phyloP scores from a whole-genome alignment of 2,329 filamentous ascomycete species.

The Fusarium nodosum region DNA sequence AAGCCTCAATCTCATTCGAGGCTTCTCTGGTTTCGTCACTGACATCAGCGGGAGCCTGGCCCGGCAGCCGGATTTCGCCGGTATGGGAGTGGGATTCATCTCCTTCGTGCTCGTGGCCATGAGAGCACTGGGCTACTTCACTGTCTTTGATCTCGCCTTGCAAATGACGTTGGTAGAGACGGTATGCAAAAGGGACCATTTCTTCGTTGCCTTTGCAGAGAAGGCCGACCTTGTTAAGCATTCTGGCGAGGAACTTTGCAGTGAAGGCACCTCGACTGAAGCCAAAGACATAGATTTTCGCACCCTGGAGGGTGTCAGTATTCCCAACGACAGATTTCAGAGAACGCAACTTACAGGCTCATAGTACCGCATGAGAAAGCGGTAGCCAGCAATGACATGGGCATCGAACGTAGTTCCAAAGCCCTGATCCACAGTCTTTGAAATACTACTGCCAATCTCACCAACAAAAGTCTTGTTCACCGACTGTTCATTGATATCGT shows the following conservation, averaged over 20 bases:
- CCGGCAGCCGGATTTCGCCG: conserved; percentile 35
- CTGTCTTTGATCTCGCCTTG: conserved; percentile 56
- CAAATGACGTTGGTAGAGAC: conserved; percentile 59
- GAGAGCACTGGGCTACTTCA: conserved; percentile 36
- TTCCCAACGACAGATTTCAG: accelerated
- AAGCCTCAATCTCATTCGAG: conserved; percentile 58
- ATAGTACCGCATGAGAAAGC: conserved; percentile 69
- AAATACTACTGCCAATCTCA: conserved; percentile 54
- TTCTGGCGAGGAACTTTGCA: conserved; percentile 66
- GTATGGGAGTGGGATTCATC: not conserved
- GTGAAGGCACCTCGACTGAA: conserved; percentile 67
- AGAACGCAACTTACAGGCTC: conserved; percentile 51
- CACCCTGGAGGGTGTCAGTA: conserved; percentile 51
- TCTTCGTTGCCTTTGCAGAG: conserved; percentile 67
- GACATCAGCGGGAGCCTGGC: conserved; percentile 39
- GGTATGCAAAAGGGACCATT: conserved; percentile 65
- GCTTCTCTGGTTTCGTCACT: conserved; percentile 46
- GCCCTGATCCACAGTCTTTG: conserved; percentile 59
- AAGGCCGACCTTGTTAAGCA: conserved; percentile 64
- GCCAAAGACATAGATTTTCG: conserved; percentile 68
- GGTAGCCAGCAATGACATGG: conserved; percentile 66
- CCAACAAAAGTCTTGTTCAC: conserved; percentile 57
- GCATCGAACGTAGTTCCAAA: conserved; percentile 63
- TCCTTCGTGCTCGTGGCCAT: conserved; percentile 6
- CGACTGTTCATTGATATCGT: conserved; percentile 60